These are phyloP conservation scores for Canariomyces notabilis DNA, from an alignment of 2,329 filamentous ascomycete species.

Conservation along the genomic window DNA sequence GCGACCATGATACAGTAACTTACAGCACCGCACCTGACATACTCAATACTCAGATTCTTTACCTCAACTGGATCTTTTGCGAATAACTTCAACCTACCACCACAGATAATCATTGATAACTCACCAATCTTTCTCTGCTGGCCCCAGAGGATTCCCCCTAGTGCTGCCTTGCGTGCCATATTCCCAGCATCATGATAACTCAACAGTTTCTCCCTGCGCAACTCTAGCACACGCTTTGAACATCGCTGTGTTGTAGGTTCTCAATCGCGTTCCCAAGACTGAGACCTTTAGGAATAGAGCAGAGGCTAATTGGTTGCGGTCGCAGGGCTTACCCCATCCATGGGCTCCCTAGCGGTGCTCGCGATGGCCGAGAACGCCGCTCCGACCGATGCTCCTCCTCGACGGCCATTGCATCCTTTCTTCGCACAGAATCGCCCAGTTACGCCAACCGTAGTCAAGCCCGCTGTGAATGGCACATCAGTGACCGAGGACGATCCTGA, in stretches of 20 bases:
- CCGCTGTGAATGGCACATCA: neutral
- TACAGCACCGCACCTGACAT: too few relatives aligned
- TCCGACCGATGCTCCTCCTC: constrained; percentile 7
- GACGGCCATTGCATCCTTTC: constrained; percentile 52
- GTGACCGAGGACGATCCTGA: neutral
- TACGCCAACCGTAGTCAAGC: neutral
- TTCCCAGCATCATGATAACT: constrained; percentile 8
- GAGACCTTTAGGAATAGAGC: neutral
- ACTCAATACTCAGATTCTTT: neutral
- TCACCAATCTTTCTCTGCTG: neutral
- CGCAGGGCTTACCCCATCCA: constrained; percentile 27
- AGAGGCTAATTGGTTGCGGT: neutral
- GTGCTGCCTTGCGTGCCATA: neutral
- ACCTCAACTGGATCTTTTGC: neutral
- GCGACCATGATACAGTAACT: too few relatives aligned
- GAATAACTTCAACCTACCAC: neutral
- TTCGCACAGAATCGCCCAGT: constrained; percentile 35
- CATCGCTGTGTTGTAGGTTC: neutral
- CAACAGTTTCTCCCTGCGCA: neutral
- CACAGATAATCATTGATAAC: neutral
- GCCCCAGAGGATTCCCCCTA: neutral
- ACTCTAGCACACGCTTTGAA: constrained; percentile 16
- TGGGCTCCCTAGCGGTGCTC: constrained; percentile 40
- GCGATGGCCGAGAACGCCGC: constrained; percentile 36
- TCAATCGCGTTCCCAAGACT: neutral